Evolutionary conservation across 2,329 filamentous ascomycete genomes (phyloP), one percentile per base, ranked within the genome.

Genomic region (Cladorrhinum sp.): DNA sequence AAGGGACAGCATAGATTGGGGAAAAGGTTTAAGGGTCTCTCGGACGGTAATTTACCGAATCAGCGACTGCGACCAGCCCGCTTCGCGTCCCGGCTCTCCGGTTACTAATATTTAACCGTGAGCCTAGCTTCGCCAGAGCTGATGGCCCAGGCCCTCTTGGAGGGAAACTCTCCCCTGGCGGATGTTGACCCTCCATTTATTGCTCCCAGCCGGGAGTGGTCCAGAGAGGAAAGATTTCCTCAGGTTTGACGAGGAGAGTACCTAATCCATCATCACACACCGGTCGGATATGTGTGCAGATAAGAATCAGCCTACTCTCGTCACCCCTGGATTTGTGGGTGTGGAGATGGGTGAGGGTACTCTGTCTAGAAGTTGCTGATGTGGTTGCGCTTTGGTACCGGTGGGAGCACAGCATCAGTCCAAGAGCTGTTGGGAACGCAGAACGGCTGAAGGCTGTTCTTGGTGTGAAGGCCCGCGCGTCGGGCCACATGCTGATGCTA

Each of bases 51-150:
- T 62, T 56, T 63, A 65, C 53, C 59, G 57, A 45, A 18, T 5
- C 36, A 41, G 36, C 36, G 36, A 41, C 6, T 16, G 25, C 32
- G 32, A 55, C 61, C 61, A 62, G 52, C 50, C 51, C n/a, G 49
- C 57, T 59, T 62, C 41, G 63, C 67, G 63, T 67, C 66, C 68
- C 65, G 68, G 62, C 61, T 65, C 62, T 69, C 67, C 69, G 66
- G 60, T 64, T 66, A 56, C 59, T 62, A 27, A 58, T 55, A 63
- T 70, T 69, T 67, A 66, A 49, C 67, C 67, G 64, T 53, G 55
- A 59, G 53, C 32, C 59, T 60, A 53, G 60, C 61, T 61, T 57
- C 45, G 58, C 55, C 45, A 53, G 24, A 50, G 8, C 18, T 3
- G n/a, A n/a, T n/a, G 58, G 27, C 23, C 18, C 36, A 41, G 36